A percentile compares a stretch with the other conserved stretches of the same genome.
phyloP scores from a whole-genome alignment of 768 basidiomycete species.

The Leucosporidium yakuticum region DNA sequence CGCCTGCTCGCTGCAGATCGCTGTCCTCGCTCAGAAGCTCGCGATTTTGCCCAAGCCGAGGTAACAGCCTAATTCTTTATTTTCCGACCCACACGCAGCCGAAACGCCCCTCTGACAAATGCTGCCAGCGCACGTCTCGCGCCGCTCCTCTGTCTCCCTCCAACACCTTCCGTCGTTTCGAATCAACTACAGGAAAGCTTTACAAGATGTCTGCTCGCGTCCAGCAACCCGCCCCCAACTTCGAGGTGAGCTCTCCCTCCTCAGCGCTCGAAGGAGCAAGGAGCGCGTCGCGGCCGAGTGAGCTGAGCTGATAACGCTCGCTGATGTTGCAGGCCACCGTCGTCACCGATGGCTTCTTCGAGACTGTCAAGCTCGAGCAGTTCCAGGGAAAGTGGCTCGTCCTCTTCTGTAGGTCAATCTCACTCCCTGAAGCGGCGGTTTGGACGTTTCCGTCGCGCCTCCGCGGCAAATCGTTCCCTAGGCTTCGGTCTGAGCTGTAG shows the following conservation, averaged over 20 bases:
- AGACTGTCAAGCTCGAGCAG: constrained; percentile 38
- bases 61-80: too few species aligned
- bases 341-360: constrained; percentile 70
- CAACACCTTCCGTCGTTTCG: too few species aligned
- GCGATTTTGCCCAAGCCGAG: too few species aligned
- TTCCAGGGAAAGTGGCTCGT: constrained; percentile 57
- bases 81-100: too few species aligned
- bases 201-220: constrained; percentile 50
- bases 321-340: constrained; percentile 48
- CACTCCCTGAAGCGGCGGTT: not conserved
- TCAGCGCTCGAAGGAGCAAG: not conserved
- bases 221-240: constrained; percentile 79
- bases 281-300: not conserved
- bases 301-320: constrained; percentile 1
- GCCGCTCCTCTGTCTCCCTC: too few species aligned
- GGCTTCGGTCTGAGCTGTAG: too few species aligned
- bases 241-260: constrained; percentile 49
- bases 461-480: not conserved
- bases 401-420: constrained; percentile 53
- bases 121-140: too few species aligned
- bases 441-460: not conserved
- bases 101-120: too few species aligned
- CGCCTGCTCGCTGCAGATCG: too few species aligned
- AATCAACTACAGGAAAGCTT: too few species aligned
- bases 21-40: too few species aligned